Evolutionary conservation across 2,329 filamentous ascomycete species (phyloP).

Genomic region (Domatiomyces globalis): DNA sequence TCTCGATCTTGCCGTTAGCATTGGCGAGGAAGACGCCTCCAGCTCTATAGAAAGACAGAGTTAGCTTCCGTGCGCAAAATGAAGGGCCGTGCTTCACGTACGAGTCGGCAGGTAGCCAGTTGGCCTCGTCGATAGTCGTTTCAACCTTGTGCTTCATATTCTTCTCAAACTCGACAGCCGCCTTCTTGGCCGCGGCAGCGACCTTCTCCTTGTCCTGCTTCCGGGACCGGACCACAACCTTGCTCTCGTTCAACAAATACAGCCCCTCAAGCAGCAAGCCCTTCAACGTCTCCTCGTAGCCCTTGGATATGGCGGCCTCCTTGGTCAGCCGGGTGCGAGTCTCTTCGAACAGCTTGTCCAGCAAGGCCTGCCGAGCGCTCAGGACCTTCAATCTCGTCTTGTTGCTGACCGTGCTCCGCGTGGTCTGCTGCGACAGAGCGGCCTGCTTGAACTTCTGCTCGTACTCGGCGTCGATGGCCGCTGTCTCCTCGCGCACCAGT

Average conservation of each 20-base stretch:
- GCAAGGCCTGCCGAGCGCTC: conserved; percentile 71
- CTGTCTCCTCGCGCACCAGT: conserved; percentile 88
- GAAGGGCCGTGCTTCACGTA: conserved; percentile 39
- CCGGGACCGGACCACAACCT: conserved; percentile 58
- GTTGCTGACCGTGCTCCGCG: conserved; percentile 88
- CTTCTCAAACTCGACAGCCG: conserved; percentile 71
- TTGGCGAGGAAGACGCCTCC: conserved; percentile 73
- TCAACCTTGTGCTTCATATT: conserved; percentile 55
- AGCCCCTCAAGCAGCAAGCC: conserved; percentile 76
- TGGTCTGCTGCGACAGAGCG: conserved; percentile 97
- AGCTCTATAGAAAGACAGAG: conserved; percentile 40
- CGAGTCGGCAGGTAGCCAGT: conserved; percentile 68
- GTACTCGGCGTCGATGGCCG: conserved; percentile 81
- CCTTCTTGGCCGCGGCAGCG: conserved; percentile 64
- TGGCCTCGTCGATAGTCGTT: conserved; percentile 61
- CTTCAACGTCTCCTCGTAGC: conserved; percentile 65
- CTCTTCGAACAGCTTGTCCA: conserved; percentile 77
- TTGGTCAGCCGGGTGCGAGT: conserved; percentile 58
- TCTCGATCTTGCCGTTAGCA: conserved; percentile 82
- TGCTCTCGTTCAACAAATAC: conserved; percentile 72
- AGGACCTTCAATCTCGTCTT: conserved; percentile 87
- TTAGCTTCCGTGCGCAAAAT: conserved; percentile 13
- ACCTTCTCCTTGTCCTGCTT: conserved; percentile 65
- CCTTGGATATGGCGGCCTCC: conserved; percentile 52
- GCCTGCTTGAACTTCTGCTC: conserved; percentile 99